A percentile compares a stretch with the other conserved stretches of the same genome.
These are phyloP conservation scores for Wilcoxina mikolae DNA, from an alignment of 495 filamentous ascomycete genomes.

Conservation along the genomic window DNA sequence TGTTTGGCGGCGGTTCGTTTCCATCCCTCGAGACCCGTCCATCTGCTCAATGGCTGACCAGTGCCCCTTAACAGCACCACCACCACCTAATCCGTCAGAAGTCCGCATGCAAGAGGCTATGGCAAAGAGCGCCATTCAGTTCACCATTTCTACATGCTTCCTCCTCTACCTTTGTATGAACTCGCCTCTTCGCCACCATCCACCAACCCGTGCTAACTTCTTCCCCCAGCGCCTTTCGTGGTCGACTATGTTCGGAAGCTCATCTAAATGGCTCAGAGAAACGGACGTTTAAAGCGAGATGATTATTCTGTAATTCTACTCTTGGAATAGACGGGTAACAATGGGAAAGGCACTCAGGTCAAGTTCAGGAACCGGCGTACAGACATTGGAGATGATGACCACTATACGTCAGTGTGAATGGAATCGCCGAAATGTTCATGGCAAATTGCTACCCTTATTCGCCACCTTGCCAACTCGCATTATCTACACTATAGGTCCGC, in stretches of 20 bases:
- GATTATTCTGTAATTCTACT: constrained; percentile 10
- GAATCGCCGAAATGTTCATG: too few relatives aligned
- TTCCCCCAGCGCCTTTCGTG: constrained; percentile 56
- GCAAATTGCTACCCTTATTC: too few relatives aligned
- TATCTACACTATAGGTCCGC: too few relatives aligned
- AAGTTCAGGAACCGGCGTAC: too few relatives aligned
- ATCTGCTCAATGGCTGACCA: not conserved
- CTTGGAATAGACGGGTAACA: constrained; percentile 8
- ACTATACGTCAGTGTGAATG: too few relatives aligned
- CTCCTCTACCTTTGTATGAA: constrained; percentile 66
- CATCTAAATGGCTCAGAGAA: constrained; percentile 38
- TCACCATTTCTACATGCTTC: constrained; percentile 45
- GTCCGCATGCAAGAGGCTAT: constrained; percentile 51
- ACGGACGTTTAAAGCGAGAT: not conserved
- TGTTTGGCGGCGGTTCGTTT: constrained; percentile 37
- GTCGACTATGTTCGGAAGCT: constrained; percentile 63
- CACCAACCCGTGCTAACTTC: constrained; percentile 7
- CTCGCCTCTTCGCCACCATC: not conserved
- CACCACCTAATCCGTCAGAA: constrained; percentile 39
- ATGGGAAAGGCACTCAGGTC: constrained; percentile 1
- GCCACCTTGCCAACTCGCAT: too few relatives aligned
- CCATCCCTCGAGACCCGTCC: not conserved
- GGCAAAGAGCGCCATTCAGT: constrained; percentile 51
- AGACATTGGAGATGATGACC: too few relatives aligned
- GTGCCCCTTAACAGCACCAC: constrained; percentile 31